Conservation (phyloP, 2,329 filamentous ascomycete genomes). For the Xylaria digitata region DNA sequence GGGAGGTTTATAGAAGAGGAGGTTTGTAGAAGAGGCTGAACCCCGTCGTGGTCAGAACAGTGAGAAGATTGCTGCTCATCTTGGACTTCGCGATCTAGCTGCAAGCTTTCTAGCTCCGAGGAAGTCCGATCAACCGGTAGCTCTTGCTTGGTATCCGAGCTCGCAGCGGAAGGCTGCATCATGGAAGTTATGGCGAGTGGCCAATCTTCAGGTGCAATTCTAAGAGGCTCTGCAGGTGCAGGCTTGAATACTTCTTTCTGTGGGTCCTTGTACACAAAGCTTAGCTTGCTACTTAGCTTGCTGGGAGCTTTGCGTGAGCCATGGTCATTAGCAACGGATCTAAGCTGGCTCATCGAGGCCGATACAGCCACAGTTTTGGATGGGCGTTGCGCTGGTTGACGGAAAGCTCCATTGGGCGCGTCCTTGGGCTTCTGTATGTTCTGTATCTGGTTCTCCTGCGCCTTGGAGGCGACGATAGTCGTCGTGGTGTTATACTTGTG, state of each 20-base stretch:
- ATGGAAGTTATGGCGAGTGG: slow-evolving; percentile 11
- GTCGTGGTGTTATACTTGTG: slow-evolving; percentile 42
- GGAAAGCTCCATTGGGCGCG: slow-evolving; percentile 51
- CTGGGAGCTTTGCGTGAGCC: slow-evolving; percentile 9
- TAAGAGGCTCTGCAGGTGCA: slow-evolving; percentile 20
- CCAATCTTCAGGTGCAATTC: slow-evolving; percentile 16
- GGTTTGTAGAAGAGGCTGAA: slow-evolving; percentile 16
- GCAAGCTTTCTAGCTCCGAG: background rate
- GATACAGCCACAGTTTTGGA: slow-evolving; percentile 42
- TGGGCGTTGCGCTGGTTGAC: slow-evolving; percentile 53
- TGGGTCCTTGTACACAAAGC: slow-evolving; percentile 46
- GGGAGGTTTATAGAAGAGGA: slow-evolving; percentile 7
- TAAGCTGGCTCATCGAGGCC: slow-evolving; percentile 41
- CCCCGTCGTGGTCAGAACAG: slow-evolving; percentile 2
- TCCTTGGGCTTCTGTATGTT: slow-evolving; percentile 32
- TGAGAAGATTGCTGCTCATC: slow-evolving; percentile 13
- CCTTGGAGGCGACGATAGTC: slow-evolving; percentile 46
- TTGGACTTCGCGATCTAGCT: slow-evolving; percentile 8
- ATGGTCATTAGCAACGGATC: slow-evolving; percentile 19
- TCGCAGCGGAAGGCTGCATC: slow-evolving; percentile 30
- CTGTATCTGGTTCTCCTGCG: slow-evolving; percentile 58
- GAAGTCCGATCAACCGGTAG: slow-evolving; percentile 10
- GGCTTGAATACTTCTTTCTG: slow-evolving; percentile 10
- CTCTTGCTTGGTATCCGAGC: slow-evolving; percentile 20
- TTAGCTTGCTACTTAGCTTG: slow-evolving; percentile 27